Evolutionary conservation across 768 basidiomycete species (phyloP).

Genomic region (Tulasnella sp.): DNA sequence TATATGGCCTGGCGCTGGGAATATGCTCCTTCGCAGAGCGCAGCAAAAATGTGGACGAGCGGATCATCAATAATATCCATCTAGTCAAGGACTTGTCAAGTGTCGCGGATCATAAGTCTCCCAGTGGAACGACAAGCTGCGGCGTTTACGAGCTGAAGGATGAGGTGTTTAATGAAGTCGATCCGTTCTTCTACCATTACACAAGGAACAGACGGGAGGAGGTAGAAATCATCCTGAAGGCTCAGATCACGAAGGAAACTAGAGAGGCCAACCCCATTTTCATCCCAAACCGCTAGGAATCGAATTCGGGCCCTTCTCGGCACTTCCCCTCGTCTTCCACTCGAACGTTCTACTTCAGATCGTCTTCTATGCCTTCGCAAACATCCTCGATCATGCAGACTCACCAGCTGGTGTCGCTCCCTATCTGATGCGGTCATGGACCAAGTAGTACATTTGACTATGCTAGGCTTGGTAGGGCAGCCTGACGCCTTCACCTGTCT

Average conservation of each 20-base stretch:
- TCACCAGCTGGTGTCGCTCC: slow-evolving; percentile 48
- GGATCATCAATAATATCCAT: slow-evolving; percentile 68
- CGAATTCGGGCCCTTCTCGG: slow-evolving; percentile 53
- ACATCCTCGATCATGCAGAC: slow-evolving; percentile 57
- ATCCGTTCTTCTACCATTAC: slow-evolving; percentile 95
- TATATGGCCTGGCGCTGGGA: slow-evolving; percentile 82
- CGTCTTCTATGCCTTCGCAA: slow-evolving; percentile 71
- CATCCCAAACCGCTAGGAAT: slow-evolving; percentile 56
- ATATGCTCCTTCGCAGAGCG: slow-evolving; percentile 85
- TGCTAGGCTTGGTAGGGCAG: slow-evolving; percentile 72
- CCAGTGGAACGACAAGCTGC: slow-evolving; percentile 62
- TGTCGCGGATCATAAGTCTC: slow-evolving; percentile 72
- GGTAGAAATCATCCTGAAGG: slow-evolving; percentile 65
- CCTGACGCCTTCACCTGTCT: slow-evolving; percentile 49
- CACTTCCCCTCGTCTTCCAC: slow-evolving; percentile 52
- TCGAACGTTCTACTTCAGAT: slow-evolving; percentile 65
- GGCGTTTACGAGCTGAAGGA: slow-evolving; percentile 86
- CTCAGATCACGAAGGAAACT: slow-evolving; percentile 52
- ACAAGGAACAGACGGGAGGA: slow-evolving; percentile 88
- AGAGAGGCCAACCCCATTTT: slow-evolving; percentile 57
- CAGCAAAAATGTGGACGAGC: slow-evolving; percentile 80
- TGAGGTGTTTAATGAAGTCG: slow-evolving; percentile 72
- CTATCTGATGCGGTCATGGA: slow-evolving; percentile 82
- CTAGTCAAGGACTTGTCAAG: slow-evolving; percentile 70
- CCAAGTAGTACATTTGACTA: slow-evolving; percentile 72